Conservation (phyloP, 2,329 filamentous ascomycete genomes). For the Xylaria sp. region DNA sequence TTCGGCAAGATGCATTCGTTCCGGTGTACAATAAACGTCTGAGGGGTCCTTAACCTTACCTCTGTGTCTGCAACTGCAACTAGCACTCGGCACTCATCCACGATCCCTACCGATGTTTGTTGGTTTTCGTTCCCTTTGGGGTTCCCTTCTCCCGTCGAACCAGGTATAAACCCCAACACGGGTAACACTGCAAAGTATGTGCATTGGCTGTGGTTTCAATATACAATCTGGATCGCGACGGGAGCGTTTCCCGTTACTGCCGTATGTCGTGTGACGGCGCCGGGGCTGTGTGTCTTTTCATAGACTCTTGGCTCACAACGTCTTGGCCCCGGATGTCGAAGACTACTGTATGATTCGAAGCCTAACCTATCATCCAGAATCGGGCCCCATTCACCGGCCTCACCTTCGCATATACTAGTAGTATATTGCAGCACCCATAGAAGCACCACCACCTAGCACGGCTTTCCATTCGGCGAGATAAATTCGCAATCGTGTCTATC, state of each 20-base stretch:
- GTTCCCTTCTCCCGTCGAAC: background rate
- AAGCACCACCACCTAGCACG: constrained; percentile 14
- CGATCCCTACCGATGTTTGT: constrained; percentile 3
- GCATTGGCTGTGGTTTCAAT: constrained; percentile 16
- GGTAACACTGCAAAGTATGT: constrained; percentile 21
- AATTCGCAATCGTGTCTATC: background rate
- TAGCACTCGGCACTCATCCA: constrained; percentile 3
- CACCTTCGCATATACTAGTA: constrained; percentile 7
- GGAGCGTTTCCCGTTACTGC: constrained; percentile 12
- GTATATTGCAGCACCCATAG: constrained; percentile 15
- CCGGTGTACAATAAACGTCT: constrained; percentile 21
- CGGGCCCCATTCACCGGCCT: constrained; percentile 16
- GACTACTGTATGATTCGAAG: constrained; percentile 14
- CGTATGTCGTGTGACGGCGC: constrained; percentile 25
- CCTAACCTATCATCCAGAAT: constrained; percentile 17
- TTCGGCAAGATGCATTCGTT: constrained; percentile 31
- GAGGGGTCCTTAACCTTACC: constrained; percentile 2
- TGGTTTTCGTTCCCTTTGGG: constrained; percentile 13
- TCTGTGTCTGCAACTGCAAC: constrained; percentile 3
- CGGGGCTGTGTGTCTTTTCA: constrained; percentile 15
- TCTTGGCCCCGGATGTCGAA: constrained; percentile 13
- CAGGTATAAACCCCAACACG: background rate
- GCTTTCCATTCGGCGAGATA: constrained; percentile 8
- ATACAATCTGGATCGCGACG: constrained; percentile 5
- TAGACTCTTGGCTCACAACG: constrained; percentile 9